Evolutionary conservation across 2,329 filamentous ascomycete species (phyloP).

Genomic region (Neonectria hederae): DNA sequence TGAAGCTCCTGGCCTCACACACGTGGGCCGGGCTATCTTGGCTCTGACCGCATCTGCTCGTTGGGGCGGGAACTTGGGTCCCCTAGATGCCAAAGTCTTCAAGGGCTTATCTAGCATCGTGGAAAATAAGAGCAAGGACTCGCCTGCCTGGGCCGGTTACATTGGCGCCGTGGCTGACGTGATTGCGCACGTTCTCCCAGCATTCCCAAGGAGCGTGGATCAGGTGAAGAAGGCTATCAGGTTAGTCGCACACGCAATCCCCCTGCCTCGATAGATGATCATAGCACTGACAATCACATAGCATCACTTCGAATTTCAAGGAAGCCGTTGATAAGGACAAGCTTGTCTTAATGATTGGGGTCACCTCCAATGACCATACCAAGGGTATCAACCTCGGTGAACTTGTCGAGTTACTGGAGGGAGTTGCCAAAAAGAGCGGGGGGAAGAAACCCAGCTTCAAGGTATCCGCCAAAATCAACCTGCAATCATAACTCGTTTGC

Average conservation of each 20-base stretch:
- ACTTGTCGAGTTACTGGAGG: constrained; percentile 48
- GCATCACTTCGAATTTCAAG: constrained; percentile 44
- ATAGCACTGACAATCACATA: constrained; percentile 39
- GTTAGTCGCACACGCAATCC: constrained; percentile 45
- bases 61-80: constrained; percentile 72
- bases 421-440: constrained; percentile 46
- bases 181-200: constrained; percentile 54
- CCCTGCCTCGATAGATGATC: neutral
- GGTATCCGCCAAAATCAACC: constrained; percentile 44
- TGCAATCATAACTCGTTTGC: constrained; percentile 36
- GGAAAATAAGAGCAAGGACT: constrained; percentile 48
- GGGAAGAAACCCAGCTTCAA: constrained; percentile 47
- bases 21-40: constrained; percentile 75
- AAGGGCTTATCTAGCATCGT: constrained; percentile 55
- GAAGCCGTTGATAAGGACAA: constrained; percentile 47
- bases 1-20: constrained; percentile 76
- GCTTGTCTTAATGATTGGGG: constrained; percentile 49
- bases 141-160: constrained; percentile 64
- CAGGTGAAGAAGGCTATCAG: constrained; percentile 50
- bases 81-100: constrained; percentile 57
- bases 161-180: constrained; percentile 59
- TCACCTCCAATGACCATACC: constrained; percentile 42
- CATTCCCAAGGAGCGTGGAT: constrained; percentile 49
- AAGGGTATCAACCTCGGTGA: constrained; percentile 47
- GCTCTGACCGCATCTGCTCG: constrained; percentile 77